Conservation (phyloP, 768 basidiomycete species). For the Xerocomus brunneocitrinus region DNA sequence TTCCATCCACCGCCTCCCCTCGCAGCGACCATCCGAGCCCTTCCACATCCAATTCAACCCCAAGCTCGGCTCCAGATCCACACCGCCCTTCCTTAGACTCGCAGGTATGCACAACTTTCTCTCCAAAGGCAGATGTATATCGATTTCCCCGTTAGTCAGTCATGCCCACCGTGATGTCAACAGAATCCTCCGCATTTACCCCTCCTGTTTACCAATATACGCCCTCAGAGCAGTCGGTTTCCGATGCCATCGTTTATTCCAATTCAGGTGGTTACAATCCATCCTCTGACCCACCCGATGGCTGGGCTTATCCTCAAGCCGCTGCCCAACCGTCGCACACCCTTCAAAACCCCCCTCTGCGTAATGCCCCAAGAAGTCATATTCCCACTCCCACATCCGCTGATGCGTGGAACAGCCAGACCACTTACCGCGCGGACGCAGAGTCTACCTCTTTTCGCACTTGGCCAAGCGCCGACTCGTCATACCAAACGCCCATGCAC, state of each 20-base stretch:
- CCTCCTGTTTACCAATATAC: slow-evolving; percentile 43
- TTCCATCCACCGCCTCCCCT: slow-evolving; percentile 32
- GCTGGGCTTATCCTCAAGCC: slow-evolving; percentile 50
- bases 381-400: slow-evolving; percentile 13
- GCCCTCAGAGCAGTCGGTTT: slow-evolving; percentile 35
- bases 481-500: slow-evolving; percentile 32
- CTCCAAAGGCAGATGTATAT: background rate
- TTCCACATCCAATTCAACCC: slow-evolving; percentile 42
- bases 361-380: slow-evolving; percentile 28
- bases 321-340: slow-evolving; percentile 32
- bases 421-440: slow-evolving; percentile 26
- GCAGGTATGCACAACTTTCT: slow-evolving; percentile 34
- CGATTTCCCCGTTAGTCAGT: slow-evolving; percentile 19
- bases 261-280: slow-evolving; percentile 39
- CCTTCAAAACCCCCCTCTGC: slow-evolving; percentile 47
- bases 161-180: slow-evolving; percentile 38
- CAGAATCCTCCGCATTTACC: slow-evolving; percentile 33
- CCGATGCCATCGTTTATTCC: slow-evolving; percentile 41
- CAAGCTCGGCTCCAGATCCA: slow-evolving; percentile 42
- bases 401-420: slow-evolving; percentile 23
- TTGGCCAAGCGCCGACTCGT: slow-evolving; percentile 41
- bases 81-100: slow-evolving; percentile 34
- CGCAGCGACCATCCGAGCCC: slow-evolving; percentile 41
- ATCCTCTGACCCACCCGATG: slow-evolving; percentile 38
- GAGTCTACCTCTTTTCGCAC: slow-evolving; percentile 43